These are phyloP conservation scores for Neurospora sublineolata DNA, from an alignment of 495 filamentous ascomycete genomes.

Conservation along the genomic window DNA sequence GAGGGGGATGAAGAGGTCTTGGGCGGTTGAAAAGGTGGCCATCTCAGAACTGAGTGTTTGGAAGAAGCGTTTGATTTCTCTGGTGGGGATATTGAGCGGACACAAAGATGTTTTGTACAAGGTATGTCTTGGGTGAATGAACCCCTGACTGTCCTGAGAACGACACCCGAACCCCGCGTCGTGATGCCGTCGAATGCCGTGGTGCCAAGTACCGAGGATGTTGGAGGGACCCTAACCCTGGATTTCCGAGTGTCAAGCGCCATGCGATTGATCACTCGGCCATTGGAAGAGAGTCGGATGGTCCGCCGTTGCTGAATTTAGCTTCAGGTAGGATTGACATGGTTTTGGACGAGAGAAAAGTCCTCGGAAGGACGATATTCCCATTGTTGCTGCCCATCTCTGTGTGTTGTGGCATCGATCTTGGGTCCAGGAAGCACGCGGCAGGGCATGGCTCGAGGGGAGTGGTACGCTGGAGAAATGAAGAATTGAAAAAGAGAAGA, in stretches of 20 bases:
- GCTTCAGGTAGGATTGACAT: not conserved
- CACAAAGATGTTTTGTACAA: not conserved
- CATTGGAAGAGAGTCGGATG: not conserved
- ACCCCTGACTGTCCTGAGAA: not conserved
- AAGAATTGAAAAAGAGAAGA: not conserved
- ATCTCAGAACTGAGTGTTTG: not conserved
- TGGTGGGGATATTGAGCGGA: no score
- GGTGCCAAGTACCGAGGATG: not conserved
- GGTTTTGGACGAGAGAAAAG: not conserved
- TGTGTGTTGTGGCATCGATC: not conserved
- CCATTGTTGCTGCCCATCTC: not conserved
- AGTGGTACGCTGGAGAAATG: not conserved
- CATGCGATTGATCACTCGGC: not conserved
- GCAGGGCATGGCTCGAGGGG: not conserved
- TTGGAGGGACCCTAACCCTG: not conserved
- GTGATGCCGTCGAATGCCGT: not conserved
- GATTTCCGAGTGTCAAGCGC: not conserved
- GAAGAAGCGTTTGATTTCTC: no score
- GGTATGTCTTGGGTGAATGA: not conserved
- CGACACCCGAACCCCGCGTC: not conserved
- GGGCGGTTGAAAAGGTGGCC: not conserved
- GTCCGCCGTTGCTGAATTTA: not conserved
- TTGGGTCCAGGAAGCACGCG: not conserved
- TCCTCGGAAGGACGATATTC: not conserved
- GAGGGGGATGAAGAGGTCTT: not conserved